Evolutionary conservation across 2,329 filamentous ascomycete species (phyloP), one percentile per base, ranked within the genome.

Genomic region (Fusarium pseudoanthophilum): DNA sequence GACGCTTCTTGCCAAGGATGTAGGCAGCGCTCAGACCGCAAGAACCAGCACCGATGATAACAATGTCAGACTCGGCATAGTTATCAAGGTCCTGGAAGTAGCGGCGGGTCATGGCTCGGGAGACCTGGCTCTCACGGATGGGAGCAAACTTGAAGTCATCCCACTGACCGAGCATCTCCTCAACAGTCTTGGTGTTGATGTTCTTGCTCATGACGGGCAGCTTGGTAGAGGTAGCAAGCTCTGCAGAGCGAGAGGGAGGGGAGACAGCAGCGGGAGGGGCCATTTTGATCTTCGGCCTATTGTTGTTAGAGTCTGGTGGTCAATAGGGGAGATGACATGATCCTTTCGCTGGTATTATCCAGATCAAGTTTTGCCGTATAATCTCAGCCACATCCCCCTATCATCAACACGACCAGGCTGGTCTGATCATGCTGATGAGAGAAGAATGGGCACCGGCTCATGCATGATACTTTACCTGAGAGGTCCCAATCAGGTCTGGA

Each of bases 261-360:
- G 89, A 90, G 79, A 90, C 87, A 78, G 92, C 92, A 81, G 92
- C 88, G 75, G 93, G 92, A 78, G 94, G 94, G 86, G 93, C 91
- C 94, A 78, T 79, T 67, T 67, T 40, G 15, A 40, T 55, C 24
- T 55, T 77, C 55, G 60, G 60, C 71, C 77, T 79, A 53, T 26
- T 40, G 28, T 68, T 69, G 80, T 83, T 81, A 82, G 80, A 62
- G n/a, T 71, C 58, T 43, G 51, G 26, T 36, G 20, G 61, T 78
- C 76, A 74, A 79, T 78, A 81, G 81, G 78, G 84, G 84, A 85
- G 86, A 88, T 89, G 89, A 93, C 94, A 97, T 97, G 94, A 96
- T 97, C 92, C 95, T 97, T 96, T 95, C 95, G 95, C 95, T 95
- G 93, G 94, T 94, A 96, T 96, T 95, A 95, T 95, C 94, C 93